Percentiles rank a stretch among this genome's conserved stretches.
Conservation (phyloP, 1,139 yeast genomes). For the Komagataea norvegica region DNA sequence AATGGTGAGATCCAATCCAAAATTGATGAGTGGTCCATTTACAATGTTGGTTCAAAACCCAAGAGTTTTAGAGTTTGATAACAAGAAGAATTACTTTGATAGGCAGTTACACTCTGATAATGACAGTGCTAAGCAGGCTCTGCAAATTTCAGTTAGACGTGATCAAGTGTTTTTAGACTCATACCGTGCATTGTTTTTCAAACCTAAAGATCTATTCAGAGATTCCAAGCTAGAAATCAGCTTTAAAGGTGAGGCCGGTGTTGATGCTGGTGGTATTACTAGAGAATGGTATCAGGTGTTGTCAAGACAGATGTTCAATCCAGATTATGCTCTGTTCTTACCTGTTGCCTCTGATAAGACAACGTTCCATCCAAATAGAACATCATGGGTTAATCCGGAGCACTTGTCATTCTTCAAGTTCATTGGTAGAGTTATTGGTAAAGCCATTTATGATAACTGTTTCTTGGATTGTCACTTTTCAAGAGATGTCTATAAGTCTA, state of each 20-base stretch:
- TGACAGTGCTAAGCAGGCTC: constrained; percentile 39
- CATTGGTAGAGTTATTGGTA: constrained; percentile 91
- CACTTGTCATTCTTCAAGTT: constrained; percentile 91
- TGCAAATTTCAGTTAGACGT: constrained; percentile 70
- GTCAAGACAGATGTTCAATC: constrained; percentile 93
- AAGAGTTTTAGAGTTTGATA: constrained; percentile 88
- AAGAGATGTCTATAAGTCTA: constrained; percentile 87
- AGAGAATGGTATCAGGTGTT: constrained; percentile 97
- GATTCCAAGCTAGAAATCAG: constrained; percentile 70
- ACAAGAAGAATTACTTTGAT: constrained; percentile 82
- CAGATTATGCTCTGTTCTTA: constrained; percentile 87
- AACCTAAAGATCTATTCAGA: constrained; percentile 70
- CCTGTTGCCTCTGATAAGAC: constrained; percentile 93
- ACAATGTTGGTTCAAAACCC: constrained; percentile 87
- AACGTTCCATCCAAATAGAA: constrained; percentile 92
- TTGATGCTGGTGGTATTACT: constrained; percentile 98
- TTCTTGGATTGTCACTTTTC: constrained; percentile 93
- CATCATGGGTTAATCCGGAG: constrained; percentile 90
- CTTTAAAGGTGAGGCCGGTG: constrained; percentile 92
- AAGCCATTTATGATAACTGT: constrained; percentile 85
- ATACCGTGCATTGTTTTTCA: constrained; percentile 78
- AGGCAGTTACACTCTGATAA: constrained; percentile 55
- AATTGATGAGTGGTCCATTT: constrained; percentile 95
- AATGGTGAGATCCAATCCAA: constrained; percentile 89
- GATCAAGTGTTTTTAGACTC: constrained; percentile 93